phyloP scores from a whole-genome alignment of 2,329 filamentous ascomycete genomes.

The Aphanocladium album region DNA sequence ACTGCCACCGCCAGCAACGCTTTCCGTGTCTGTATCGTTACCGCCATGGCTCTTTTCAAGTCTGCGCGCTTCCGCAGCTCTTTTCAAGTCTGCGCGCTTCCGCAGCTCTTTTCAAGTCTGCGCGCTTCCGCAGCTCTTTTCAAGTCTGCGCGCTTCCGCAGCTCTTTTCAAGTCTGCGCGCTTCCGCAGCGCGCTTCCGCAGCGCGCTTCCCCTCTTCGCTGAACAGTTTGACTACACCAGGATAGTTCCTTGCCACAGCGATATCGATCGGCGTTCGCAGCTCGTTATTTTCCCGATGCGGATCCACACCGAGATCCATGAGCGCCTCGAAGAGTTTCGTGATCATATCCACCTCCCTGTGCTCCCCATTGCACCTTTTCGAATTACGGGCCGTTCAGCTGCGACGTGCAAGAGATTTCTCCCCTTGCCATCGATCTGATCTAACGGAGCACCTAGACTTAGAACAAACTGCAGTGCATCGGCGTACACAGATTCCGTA shows the following conservation, averaged over 20 bases:
- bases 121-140: no score
- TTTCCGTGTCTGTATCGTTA: no score
- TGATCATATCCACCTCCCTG: neutral
- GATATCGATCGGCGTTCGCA: conserved; percentile 22
- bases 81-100: no score
- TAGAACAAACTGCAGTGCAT: neutral
- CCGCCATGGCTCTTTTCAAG: no score
- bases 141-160: no score
- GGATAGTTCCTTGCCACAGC: conserved; percentile 21
- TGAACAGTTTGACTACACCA: conserved; percentile 20
- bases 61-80: no score
- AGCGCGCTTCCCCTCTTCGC: neutral
- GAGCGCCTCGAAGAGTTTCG: conserved; percentile 15
- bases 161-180: neutral
- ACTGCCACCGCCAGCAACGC: no score
- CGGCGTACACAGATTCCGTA: neutral
- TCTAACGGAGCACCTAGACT: conserved; percentile 15
- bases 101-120: no score
- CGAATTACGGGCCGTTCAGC: neutral
- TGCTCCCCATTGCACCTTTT: no score
- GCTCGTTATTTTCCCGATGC: conserved; percentile 15
- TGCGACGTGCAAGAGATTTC: conserved; percentile 20
- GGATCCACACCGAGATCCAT: conserved; percentile 20
- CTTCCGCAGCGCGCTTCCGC: neutral
- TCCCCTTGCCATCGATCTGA: conserved; percentile 15